These are phyloP conservation scores for Zygotorulaspora danielsina DNA, from an alignment of 805 yeast species.

Conservation along the genomic window DNA sequence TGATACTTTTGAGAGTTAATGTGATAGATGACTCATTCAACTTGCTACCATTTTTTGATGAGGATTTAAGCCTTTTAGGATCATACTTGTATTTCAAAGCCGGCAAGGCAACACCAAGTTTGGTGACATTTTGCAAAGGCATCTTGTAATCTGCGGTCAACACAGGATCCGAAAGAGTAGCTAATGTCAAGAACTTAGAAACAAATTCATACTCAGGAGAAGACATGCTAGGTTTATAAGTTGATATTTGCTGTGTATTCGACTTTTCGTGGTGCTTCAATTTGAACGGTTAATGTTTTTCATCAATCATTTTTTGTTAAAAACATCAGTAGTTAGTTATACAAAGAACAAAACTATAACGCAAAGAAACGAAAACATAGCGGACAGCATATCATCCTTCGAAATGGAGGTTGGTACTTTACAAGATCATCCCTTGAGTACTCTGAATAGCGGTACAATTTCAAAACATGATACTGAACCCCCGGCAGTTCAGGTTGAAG, in stretches of 20 bases:
- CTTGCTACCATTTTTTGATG: neutral
- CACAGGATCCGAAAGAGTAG: conserved; percentile 41
- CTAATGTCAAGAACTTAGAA: conserved; percentile 45
- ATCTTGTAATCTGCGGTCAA: conserved; percentile 28
- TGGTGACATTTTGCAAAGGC: conserved; percentile 33
- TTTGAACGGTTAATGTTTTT: no score
- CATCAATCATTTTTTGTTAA: no score
- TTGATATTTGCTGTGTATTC: neutral
- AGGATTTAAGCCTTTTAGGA: conserved; percentile 18
- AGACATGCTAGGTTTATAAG: conserved; percentile 7
- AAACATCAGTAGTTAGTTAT: no score
- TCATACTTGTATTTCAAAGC: conserved; percentile 40
- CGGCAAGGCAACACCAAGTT: conserved; percentile 48
- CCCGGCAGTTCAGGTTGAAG: conserved; percentile 4
- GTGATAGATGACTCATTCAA: conserved; percentile 5
- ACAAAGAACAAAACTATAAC: no score
- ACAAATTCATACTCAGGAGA: conserved; percentile 45
- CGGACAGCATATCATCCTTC: no score
- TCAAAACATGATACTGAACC: conserved; percentile 13
- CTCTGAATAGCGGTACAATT: conserved; percentile 14
- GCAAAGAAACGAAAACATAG: no score
- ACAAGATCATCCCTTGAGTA: conserved; percentile 8
- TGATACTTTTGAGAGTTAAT: conserved; percentile 57
- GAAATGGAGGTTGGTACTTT: neutral
- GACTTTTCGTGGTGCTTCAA: no score